Conservation (phyloP, 345 rosid species). For the Murraya paniculata region DNA sequence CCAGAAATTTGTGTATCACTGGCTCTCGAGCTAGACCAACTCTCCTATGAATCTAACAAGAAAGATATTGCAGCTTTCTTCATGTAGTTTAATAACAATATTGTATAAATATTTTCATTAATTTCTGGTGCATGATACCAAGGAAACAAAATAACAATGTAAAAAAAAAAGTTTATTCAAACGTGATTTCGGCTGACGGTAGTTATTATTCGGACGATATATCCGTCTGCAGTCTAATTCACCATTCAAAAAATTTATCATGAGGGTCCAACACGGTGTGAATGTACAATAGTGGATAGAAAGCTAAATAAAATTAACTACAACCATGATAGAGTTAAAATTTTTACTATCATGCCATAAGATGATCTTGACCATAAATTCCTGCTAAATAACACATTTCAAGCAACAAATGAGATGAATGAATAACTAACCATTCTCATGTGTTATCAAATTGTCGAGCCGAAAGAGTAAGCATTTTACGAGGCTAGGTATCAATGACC, state of each 20-base stretch:
- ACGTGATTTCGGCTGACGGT: no score
- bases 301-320: neutral
- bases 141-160: no score
- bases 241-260: neutral
- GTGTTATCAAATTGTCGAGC: constrained; percentile 52
- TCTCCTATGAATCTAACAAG: neutral
- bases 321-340: neutral
- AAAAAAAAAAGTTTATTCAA: no score
- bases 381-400: neutral
- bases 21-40: neutral
- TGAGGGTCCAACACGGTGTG: neutral
- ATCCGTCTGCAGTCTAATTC: neutral
- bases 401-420: neutral
- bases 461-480: constrained; percentile 83
- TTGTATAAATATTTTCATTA: neutral
- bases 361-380: constrained; percentile 1
- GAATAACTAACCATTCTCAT: constrained; percentile 57
- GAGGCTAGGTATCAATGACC: constrained; percentile 86
- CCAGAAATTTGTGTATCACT: neutral
- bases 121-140: neutral
- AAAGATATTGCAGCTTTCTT: neutral
- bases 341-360: neutral
- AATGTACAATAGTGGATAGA: neutral
- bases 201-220: neutral
- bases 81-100: neutral